Base-by-base conservation (phyloP, 169 alveolate species). In the Plasmodium cynomolgi region DNA sequence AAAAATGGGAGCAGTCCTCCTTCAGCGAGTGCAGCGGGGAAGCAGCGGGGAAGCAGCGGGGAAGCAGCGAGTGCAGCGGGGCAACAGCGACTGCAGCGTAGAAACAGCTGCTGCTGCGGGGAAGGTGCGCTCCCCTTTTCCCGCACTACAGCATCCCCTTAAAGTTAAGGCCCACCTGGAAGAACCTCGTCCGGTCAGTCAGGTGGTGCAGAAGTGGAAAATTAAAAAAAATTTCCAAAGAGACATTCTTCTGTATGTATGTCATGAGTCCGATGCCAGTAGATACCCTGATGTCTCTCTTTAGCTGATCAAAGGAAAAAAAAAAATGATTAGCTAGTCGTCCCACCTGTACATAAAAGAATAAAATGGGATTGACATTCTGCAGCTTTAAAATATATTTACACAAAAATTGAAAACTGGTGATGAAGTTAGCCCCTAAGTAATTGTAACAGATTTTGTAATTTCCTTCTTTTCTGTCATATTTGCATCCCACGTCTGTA, bases 131-230 rank as follows among this genome's bases (percentile, higher is more conserved):
- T 15, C 8, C 8, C 20, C 3, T 50, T 50, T 3, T 13, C n/a
- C 54, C 17, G 17, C 5, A 7, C 47, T 23, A 88, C 34, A 88
- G 3, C 26, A 62, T 71, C 9, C 81, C 95, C 44, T 50, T 91
- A 15, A 91, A 91, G 62, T 81, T 91, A 17, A 91, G 47, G 1
- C 95, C 95, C 33, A 91, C 95, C 79, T 91, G 95, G 58, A 91
- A 91, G 74, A 17, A 91, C 81, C 39, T 91, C 9, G 84, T 91
- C 11, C 62, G 73, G n/a, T 91, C 95, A 3, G 91, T 81, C 37
- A 17, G 8, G 7, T 62, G 84, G 54, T 81, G 58, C 29, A 91
- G 23, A 4, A 91, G 20, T 1, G 95, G 95, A 17, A 41, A 91
- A 81, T 44, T 71, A 2, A 91, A 81, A 72, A 82, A 91, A 23